Percentiles rank a stretch among this genome's conserved stretches.
These are phyloP conservation scores for Trebouxia sp. DNA, from an alignment of 139 green algal species.

Conservation along the genomic window DNA sequence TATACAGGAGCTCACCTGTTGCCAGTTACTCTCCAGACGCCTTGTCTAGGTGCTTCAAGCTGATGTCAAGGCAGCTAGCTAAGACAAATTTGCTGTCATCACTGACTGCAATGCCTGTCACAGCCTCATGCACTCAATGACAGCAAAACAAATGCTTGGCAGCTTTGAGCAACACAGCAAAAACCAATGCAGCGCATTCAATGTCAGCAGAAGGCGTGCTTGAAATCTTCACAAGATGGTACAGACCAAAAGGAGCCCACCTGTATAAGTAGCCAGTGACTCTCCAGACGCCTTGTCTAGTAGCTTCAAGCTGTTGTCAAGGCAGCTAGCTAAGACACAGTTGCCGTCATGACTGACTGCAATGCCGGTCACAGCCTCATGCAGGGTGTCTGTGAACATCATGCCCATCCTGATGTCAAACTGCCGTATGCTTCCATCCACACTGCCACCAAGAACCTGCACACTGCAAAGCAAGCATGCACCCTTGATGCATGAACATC, in stretches of 20 bases:
- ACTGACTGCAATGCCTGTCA: constrained; percentile 60
- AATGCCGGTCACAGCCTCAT: constrained; percentile 69
- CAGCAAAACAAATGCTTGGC: neutral
- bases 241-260: neutral
- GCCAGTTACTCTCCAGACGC: constrained; percentile 75
- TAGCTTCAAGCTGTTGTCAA: constrained; percentile 71
- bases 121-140: constrained; percentile 60
- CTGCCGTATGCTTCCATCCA: constrained; percentile 85
- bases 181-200: too few relatives aligned
- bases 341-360: constrained; percentile 47
- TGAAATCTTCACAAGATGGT: too few relatives aligned
- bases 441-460: constrained; percentile 76
- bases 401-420: constrained; percentile 87
- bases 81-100: constrained; percentile 60
- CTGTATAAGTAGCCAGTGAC: constrained; percentile 76
- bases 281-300: constrained; percentile 69
- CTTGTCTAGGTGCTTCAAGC: constrained; percentile 63
- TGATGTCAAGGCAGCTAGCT: constrained; percentile 75
- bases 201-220: too few relatives aligned
- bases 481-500: too few relatives aligned
- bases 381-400: constrained; percentile 72
- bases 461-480: constrained; percentile 28
- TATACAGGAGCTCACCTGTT: constrained; percentile 48
- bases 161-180: neutral
- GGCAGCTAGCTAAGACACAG: constrained; percentile 74